Base-by-base conservation (phyloP, 768 basidiomycete genomes). In the Macrocybe gigantea region DNA sequence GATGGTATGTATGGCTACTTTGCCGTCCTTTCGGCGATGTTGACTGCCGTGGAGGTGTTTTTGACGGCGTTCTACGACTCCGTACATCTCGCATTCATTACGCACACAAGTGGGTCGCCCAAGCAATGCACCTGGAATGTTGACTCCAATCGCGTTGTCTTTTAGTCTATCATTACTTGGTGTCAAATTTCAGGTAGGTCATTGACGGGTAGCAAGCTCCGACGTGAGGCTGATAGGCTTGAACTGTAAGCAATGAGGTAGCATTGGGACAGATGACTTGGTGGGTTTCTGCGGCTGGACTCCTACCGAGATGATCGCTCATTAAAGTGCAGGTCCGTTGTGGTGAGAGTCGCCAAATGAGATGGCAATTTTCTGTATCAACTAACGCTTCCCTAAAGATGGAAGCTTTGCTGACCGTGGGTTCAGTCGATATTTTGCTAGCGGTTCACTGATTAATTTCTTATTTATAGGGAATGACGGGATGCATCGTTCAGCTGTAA, bases 401-500 rank as follows among this genome's bases (percentile, higher is more conserved):
- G 39, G 74, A 76, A 54, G 74, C 72, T 0, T 48, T 76, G 7
- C 72, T 73, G 35, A 73, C 71, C 33, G 75, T 77, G 54, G 6
- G 68, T 29, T 6, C n/a, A 11, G 36, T 14, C 14, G 12, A 29
- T 44, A 29, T 35, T n/a, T 4, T n/a, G 5, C 12, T n/a, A n/a
- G 36, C 12, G 47, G 30, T 29, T 10, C 14, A 11, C 33, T 7
- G 2, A 22, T 47, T 3, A 12, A 15, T 38, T 32, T 8, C n/a
- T 33, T 14, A 49, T 49, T 59, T 5, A 48, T 58, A 80, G 73
- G 78, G 74, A 3, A 53, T 78, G 13, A 79, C 75, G 9, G 75
- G 71, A 5, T 62, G 70, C 37, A 59, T 79, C 14, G 79, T 81
- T 5, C 81, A 82, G 62, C 69, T 65, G 75, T 74, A 32, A 34